phyloP scores from a whole-genome alignment of 352 stramenopile genomes.

The Phytophthora tubulina region DNA sequence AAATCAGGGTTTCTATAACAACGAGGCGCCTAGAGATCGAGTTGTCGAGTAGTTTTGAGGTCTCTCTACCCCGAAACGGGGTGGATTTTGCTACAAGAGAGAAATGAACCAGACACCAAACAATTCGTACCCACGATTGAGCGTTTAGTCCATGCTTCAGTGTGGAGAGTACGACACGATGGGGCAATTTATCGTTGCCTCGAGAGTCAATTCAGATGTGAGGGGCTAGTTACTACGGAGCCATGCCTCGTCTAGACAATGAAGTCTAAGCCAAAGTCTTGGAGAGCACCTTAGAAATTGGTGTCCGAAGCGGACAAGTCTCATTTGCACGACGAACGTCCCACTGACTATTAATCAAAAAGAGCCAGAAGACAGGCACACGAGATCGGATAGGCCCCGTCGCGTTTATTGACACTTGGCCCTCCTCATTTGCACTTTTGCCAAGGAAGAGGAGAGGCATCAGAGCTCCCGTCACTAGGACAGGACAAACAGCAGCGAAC shows the following conservation, averaged over 20 bases:
- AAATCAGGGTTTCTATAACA: slow-evolving; percentile 2
- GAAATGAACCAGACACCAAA: slow-evolving; percentile 14
- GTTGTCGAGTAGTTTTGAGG: neutral
- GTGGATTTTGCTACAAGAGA: slow-evolving; percentile 35
- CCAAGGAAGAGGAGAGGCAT: slow-evolving; percentile 31
- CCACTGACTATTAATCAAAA: slow-evolving; percentile 27
- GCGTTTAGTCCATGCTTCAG: slow-evolving; percentile 12
- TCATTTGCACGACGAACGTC: neutral
- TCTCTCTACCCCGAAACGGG: slow-evolving; percentile 6
- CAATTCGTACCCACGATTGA: slow-evolving; percentile 23
- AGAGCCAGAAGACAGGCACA: slow-evolving; percentile 22
- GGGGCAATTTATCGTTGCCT: slow-evolving; percentile 31
- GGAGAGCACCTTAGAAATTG: neutral
- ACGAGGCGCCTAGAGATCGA: slow-evolving; percentile 3
- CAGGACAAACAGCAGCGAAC: slow-evolving; percentile 32
- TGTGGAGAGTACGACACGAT: slow-evolving; percentile 39
- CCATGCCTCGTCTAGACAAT: slow-evolving; percentile 22
- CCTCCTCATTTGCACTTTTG: slow-evolving; percentile 44
- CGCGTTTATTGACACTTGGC: slow-evolving; percentile 23
- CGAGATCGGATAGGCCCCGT: slow-evolving; percentile 26
- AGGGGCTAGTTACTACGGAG: neutral
- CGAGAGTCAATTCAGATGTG: slow-evolving; percentile 33
- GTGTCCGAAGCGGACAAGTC: slow-evolving; percentile 11
- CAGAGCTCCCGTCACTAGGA: slow-evolving; percentile 22
- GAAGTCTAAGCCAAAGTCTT: neutral